These are phyloP conservation scores for Bodo saltans DNA, from an alignment of 78 protist species.

Conservation along the genomic window DNA sequence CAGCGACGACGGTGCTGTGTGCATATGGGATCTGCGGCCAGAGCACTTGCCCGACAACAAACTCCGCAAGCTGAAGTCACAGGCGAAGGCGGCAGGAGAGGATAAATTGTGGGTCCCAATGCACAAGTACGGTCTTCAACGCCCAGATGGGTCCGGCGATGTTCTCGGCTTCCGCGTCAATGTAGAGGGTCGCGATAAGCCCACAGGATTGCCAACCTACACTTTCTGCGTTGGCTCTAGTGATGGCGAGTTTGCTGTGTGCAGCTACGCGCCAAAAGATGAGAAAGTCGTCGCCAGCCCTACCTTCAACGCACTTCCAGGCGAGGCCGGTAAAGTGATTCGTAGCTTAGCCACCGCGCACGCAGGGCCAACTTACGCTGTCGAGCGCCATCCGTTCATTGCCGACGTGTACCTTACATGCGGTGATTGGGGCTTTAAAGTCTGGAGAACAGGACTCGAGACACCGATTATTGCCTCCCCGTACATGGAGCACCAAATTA, in stretches of 20 bases:
- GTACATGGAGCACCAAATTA: background rate
- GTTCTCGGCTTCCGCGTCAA: slow-evolving; percentile 5
- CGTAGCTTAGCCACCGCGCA: background rate
- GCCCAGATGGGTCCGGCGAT: slow-evolving; percentile 26
- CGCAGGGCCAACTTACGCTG: slow-evolving; percentile 14
- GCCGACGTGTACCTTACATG: background rate
- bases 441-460: background rate
- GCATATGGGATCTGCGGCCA: slow-evolving; percentile 29
- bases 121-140: background rate
- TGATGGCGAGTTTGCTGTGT: slow-evolving; percentile 27
- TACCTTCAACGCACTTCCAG: too few relatives aligned
- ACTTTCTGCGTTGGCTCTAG: background rate
- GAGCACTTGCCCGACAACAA: slow-evolving; percentile 16
- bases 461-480: slow-evolving; percentile 21
- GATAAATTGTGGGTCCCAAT: slow-evolving; percentile 15
- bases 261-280: slow-evolving; percentile 8
- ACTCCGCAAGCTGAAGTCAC: background rate
- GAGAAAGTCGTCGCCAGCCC: background rate
- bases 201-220: slow-evolving; percentile 1
- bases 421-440: slow-evolving; percentile 22
- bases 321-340: too few relatives aligned
- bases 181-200: background rate
- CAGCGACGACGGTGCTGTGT: slow-evolving; percentile 21
- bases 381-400: slow-evolving; percentile 13
- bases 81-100: background rate